Evolutionary conservation across 108 stramenopile species (phyloP).

Genomic region (Cyclotella sp.): DNA sequence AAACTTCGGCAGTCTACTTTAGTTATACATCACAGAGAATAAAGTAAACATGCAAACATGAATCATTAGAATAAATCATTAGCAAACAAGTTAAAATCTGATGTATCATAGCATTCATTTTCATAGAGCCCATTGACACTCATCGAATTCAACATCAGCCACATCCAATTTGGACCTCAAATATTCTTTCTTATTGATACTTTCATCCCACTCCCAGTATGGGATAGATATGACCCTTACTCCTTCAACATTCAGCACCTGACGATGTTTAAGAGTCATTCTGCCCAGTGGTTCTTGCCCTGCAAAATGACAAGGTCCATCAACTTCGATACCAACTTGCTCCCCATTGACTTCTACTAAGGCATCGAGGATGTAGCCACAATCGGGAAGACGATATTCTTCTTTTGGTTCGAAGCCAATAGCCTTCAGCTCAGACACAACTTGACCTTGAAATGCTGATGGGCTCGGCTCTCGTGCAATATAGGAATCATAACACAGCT

Average conservation of each 20-base stretch:
- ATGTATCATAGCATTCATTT: constrained; percentile 1
- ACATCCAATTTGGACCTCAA: constrained; percentile 5
- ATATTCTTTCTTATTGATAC: constrained; percentile 17
- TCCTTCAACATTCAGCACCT: neutral
- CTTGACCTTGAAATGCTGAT: constrained; percentile 23
- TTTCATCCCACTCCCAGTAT: constrained; percentile 24
- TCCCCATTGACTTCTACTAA: constrained; percentile 20
- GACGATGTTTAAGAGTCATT: constrained; percentile 17
- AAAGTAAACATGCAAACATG: no score
- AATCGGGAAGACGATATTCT: constrained; percentile 1
- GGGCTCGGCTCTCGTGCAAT: neutral
- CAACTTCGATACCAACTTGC: constrained; percentile 39
- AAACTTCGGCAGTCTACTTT: no score
- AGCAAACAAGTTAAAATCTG: no score
- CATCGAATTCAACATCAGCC: neutral
- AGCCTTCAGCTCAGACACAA: constrained; percentile 19
- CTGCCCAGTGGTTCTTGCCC: constrained; percentile 12
- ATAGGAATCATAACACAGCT: constrained; percentile 15
- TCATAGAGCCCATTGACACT: constrained; percentile 8
- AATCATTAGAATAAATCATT: no score
- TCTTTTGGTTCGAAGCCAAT: constrained; percentile 15
- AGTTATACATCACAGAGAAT: no score
- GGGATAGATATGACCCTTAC: constrained; percentile 11
- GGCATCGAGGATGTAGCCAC: constrained; percentile 19
- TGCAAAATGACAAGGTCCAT: constrained; percentile 41